Evolutionary conservation across 306 rosid species (phyloP), one percentile per base, ranked within the genome.

Genomic region (Prunus mongolica): DNA sequence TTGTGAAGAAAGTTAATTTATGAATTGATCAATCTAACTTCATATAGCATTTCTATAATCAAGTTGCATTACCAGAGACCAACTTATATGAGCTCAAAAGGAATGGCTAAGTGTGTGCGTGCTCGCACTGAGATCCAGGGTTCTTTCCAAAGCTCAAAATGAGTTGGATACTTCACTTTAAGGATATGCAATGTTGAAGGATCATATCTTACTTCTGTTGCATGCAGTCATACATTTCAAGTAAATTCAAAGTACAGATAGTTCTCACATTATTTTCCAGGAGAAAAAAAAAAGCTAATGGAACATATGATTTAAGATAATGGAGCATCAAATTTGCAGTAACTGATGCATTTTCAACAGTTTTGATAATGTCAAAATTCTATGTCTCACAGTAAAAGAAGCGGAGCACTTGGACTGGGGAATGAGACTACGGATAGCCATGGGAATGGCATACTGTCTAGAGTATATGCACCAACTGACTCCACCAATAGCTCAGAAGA

Each of bases 391-490:
- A 95, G 98, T 92, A 67, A 80, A 84, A 89, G 98, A 95, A 88
- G 89, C 95, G 0, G 98, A 90, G 75, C 92, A 90, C 60, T 81
- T 92, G 82, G 96, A 95, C 78, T 90, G 98, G 97, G 87, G 74
- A 83, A 95, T 78, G 88, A 84, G 96, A 86, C 52, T 77, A 66
- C 80, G 98, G 52, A 84, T 92, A 86, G 97, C 97, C 1, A 92
- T 95, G 98, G 98, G 97, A 66, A 82, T 90, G 85, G 93, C 96
- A 34, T 95, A 90, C 78, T 92, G 97, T 75, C 82, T 95, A n/a
- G 96, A 95, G 69, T 87, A 95, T 76, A 80, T 92, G 82, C 98
- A 92, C 87, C 82, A 88, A 56, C 84, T 89, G 72, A 81, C 79
- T 68, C 97, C 97, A 66, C 96, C 97, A 11, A 75, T 87, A 69